Percentiles rank a stretch among this genome's conserved stretches.
Conservation (phyloP, 2,329 filamentous ascomycete species). For the Fusarium sp. region DNA sequence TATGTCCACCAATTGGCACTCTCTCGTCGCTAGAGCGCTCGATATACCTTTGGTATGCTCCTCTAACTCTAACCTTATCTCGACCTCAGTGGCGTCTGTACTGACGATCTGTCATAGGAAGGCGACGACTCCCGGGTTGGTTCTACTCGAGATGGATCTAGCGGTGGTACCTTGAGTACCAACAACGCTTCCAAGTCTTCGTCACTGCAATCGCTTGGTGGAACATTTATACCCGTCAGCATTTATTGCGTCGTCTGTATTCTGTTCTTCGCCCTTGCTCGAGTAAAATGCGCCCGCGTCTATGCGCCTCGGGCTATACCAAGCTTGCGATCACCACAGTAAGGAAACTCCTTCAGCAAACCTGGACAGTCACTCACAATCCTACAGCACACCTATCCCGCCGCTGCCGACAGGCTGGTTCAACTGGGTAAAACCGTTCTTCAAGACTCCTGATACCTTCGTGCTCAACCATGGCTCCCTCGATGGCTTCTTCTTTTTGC, state of each 20-base stretch:
- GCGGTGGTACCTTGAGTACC: slow-evolving; percentile 51
- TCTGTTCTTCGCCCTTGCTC: slow-evolving; percentile 60
- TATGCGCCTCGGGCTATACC: slow-evolving; percentile 66
- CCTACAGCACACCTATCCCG: slow-evolving; percentile 65
- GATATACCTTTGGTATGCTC: slow-evolving; percentile 29
- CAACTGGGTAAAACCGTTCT: slow-evolving; percentile 76
- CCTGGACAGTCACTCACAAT: slow-evolving; percentile 29
- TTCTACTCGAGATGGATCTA: slow-evolving; percentile 50
- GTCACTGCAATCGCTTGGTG: slow-evolving; percentile 53
- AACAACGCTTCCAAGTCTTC: slow-evolving; percentile 49
- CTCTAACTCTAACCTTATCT: slow-evolving; percentile 5
- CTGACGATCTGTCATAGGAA: slow-evolving; percentile 17
- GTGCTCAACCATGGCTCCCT: slow-evolving; percentile 91
- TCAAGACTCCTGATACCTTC: slow-evolving; percentile 77
- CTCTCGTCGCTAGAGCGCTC: slow-evolving; percentile 27
- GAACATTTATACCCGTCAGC: slow-evolving; percentile 65
- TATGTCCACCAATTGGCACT: slow-evolving; percentile 27
- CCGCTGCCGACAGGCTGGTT: slow-evolving; percentile 69
- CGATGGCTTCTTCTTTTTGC: slow-evolving; percentile 90
- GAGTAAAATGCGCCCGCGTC: slow-evolving; percentile 61
- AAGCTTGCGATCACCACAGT: slow-evolving; percentile 59
- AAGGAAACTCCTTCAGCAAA: slow-evolving; percentile 20
- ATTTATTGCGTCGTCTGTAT: slow-evolving; percentile 63
- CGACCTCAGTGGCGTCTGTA: neutral
- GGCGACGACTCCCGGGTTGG: slow-evolving; percentile 51